Base-by-base conservation (phyloP, 495 filamentous ascomycete genomes). In the Tuber calosporum region DNA sequence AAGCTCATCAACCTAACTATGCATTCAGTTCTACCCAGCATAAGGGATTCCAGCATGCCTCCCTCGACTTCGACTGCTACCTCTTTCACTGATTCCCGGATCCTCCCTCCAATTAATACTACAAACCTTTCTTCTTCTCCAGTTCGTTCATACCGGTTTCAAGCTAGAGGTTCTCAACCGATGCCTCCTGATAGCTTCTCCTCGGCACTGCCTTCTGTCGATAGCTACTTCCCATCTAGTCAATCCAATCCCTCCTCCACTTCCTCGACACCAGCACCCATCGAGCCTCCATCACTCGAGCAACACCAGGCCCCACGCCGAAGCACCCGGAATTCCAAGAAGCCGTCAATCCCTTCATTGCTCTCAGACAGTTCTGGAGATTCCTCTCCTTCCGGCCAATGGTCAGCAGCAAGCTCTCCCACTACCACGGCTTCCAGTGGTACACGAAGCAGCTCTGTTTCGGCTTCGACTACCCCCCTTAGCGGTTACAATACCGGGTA, bases 381-480 rank as follows among this genome's bases (percentile, higher is more conserved):
- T 62, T 80, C 79, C 40, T 81, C 79, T 34, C 75, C 79, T 26
- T 41, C 67, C 8, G 69, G 67, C 36, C 40, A 74, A 42, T 81
- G 79, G 79, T 81, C 79, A 53, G 79, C 69, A 26, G 74, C 74
- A n/a, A 78, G 74, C 53, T 80, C 79, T 15, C 78, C 78, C 48
- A 78, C 79, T 42, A 77, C 78, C 58, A 72, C 79, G 30, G 71
- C 75, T 38, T 78, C 76, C 30, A 39, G 69, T 45, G 77, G 78
- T 62, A 78, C 79, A 48, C 73, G 79, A 69, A 81, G 79, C 67
- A 80, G 77, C 69, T 81, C 79, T 42, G 79, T 81, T 41, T 79
- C 75, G 26, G 78, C 53, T 34, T 62, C 53, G 53, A 62, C 53
- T 62, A 62, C 53, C 7, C 53, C 53, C 53, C 53, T 62, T 19